Conservation (phyloP, 1,284 basidiomycete species). For the Trichosporon ovoides region DNA sequence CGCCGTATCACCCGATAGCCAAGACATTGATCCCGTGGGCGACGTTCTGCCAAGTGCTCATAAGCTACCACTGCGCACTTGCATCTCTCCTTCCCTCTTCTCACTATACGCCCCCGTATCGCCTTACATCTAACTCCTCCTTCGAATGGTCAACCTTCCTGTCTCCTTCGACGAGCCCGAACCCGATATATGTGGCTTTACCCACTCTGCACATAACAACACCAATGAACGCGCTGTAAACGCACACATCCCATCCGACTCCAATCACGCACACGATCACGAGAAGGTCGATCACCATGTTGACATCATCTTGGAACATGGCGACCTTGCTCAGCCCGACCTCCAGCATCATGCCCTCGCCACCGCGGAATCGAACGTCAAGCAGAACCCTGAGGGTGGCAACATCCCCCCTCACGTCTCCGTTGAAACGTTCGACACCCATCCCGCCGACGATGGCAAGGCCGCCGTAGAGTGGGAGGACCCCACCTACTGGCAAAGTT, state of each 20-base stretch:
- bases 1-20: neutral
- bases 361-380: neutral
- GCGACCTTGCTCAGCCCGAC: neutral
- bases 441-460: neutral
- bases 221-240: constrained; percentile 3
- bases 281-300: neutral
- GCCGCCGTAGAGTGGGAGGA: neutral
- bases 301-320: neutral
- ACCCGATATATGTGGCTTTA: constrained; percentile 25
- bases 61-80: neutral
- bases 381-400: constrained; percentile 2
- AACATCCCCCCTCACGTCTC: neutral
- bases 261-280: neutral
- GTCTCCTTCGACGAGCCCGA: constrained; percentile 20
- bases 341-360: constrained; percentile 3
- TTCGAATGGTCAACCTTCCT: constrained; percentile 5
- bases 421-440: constrained; percentile 7
- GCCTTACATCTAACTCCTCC: neutral
- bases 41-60: constrained; percentile 1
- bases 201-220: neutral
- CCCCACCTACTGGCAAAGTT: constrained; percentile 14
- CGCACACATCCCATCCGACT: neutral
- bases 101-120: neutral
- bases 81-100: neutral
- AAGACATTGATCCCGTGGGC: neutral